Evolutionary conservation across 305 asterid genomes (phyloP).

Genomic region (Fraxinus paxiana): DNA sequence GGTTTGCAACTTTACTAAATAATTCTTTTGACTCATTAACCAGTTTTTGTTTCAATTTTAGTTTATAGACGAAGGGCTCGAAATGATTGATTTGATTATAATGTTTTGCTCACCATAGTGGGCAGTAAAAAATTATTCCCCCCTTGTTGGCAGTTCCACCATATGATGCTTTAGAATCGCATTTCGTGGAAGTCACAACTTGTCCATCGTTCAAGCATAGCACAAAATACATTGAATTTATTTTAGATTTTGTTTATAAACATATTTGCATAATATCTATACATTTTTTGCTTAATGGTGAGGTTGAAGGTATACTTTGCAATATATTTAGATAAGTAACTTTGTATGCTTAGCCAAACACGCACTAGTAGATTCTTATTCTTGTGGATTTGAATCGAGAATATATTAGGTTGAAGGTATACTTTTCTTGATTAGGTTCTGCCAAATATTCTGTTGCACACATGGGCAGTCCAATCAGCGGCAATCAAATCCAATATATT

Average conservation of each 20-base stretch:
- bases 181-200: not conserved
- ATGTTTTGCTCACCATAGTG: constrained; percentile 28
- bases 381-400: not conserved
- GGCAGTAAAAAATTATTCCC: not conserved
- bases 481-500: not conserved
- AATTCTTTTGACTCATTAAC: not conserved
- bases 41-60: not conserved
- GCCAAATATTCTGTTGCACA: not conserved
- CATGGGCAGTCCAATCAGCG: not conserved
- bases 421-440: not conserved
- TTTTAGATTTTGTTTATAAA: too few relatives aligned
- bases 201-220: not conserved
- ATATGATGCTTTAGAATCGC: not conserved
- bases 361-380: not conserved
- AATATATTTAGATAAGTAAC: not conserved
- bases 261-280: not conserved
- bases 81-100: constrained; percentile 22
- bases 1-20: not conserved
- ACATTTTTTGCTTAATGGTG: not conserved
- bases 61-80: constrained; percentile 1
- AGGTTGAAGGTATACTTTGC: not conserved
- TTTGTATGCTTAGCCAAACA: not conserved
- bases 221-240: too few relatives aligned
- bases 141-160: not conserved
- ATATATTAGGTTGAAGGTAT: too few relatives aligned